Evolutionary conservation across 2,329 filamentous ascomycete species (phyloP).

Genomic region (Phyllosticta citrichinensis): DNA sequence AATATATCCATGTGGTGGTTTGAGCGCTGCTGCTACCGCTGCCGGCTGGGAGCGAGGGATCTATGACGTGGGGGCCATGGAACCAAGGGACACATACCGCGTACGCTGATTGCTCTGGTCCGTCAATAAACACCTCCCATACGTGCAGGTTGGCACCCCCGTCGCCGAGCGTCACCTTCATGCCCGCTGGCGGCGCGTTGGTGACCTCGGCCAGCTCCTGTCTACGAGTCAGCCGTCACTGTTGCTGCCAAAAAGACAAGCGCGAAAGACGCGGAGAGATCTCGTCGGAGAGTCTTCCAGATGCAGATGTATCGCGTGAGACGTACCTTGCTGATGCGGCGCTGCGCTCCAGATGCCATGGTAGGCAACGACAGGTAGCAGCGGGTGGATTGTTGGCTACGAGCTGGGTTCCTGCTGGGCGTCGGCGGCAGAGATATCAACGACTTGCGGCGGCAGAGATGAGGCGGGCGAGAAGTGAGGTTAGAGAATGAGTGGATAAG

Average conservation of each 20-base stretch:
- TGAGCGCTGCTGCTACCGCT: not conserved
- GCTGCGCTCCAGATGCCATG: constrained; percentile 8
- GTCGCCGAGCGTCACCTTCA: constrained; percentile 46
- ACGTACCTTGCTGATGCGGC: constrained; percentile 8
- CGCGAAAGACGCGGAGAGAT: not conserved
- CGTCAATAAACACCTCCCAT: constrained; percentile 59
- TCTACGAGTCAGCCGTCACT: not conserved
- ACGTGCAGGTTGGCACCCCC: constrained; percentile 53
- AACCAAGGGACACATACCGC: constrained; percentile 37
- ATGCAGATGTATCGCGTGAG: not conserved
- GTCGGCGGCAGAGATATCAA: not conserved
- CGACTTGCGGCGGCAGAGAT: not conserved
- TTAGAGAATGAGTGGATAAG: not conserved
- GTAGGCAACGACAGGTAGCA: not conserved
- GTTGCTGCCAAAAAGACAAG: not conserved
- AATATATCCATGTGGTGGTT: not conserved
- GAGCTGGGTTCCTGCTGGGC: not conserved
- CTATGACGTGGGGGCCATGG: constrained; percentile 1
- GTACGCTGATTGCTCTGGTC: constrained; percentile 55
- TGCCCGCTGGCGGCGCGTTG: constrained; percentile 45
- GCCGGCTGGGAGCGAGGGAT: not conserved
- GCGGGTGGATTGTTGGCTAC: not conserved
- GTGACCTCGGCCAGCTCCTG: constrained; percentile 54
- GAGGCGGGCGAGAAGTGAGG: not conserved
- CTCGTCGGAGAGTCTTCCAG: too few relatives aligned